Percentiles rank a stretch among this genome's conserved stretches.
Conservation (phyloP, 305 asterid genomes). For the Solanum aculeatissimum region DNA sequence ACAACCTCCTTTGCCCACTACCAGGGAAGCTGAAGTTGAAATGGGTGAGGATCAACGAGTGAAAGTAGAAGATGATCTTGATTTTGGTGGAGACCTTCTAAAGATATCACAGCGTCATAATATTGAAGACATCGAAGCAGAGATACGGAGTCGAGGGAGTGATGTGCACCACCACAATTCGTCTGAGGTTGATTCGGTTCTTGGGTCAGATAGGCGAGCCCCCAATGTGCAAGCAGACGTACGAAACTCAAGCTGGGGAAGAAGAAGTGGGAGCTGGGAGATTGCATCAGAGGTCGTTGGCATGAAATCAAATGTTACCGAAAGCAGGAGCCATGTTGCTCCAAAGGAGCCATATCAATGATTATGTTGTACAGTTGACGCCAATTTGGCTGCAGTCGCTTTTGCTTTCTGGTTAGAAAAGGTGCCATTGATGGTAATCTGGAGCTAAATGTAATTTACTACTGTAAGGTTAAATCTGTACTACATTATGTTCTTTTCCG, state of each 20-base stretch:
- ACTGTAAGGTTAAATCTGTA: constrained; percentile 3
- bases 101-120: constrained; percentile 92
- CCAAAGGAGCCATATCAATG: constrained; percentile 44
- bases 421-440: neutral
- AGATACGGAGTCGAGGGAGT: constrained; percentile 78
- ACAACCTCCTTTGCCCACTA: constrained; percentile 38
- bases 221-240: constrained; percentile 41
- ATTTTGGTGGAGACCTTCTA: constrained; percentile 80
- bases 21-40: constrained; percentile 51
- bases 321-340: constrained; percentile 23
- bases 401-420: constrained; percentile 1
- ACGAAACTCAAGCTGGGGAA: constrained; percentile 62
- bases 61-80: constrained; percentile 87
- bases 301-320: constrained; percentile 8
- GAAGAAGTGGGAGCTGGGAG: constrained; percentile 81
- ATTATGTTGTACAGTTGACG: constrained; percentile 18
- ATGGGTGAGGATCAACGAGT: constrained; percentile 45
- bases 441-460: constrained; percentile 6
- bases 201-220: constrained; percentile 58
- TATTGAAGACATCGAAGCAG: constrained; percentile 85
- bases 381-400: neutral
- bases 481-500: neutral
- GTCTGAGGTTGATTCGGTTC: constrained; percentile 54
- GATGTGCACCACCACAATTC: constrained; percentile 59
- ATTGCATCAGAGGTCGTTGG: constrained; percentile 45